Evolutionary conservation across 805 yeast species (phyloP), one percentile per base, ranked within the genome.

Genomic region (Candida koratica): DNA sequence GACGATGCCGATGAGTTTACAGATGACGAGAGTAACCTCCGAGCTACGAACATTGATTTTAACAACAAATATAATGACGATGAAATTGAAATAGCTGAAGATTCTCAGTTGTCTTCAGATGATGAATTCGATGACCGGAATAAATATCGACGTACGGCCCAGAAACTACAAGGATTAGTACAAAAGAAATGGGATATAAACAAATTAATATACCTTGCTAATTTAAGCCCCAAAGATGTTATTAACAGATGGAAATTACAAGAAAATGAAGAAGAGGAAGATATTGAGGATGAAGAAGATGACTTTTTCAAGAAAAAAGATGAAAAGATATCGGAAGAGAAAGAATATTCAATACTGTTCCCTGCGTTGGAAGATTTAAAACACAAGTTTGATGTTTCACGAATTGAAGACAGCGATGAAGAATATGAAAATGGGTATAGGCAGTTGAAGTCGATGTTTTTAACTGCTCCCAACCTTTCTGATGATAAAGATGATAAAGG

Each of bases 121-220:
- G 65, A 53, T 9, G 58, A 60, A 7, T 64, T 51, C 9, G 66
- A 56, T 6, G 56, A 60, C 6, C 61, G 56, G 6, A 56, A 60
- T 6, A 61, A 62, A 22, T 71, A 70, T 63, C 52, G 60, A 34
- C 43, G 50, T 8, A 66, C 83, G 25, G 96, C 95, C 1, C 55
- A 77, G 4, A 79, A 72, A 47, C 64, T 84, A 39, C 67, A 74
- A 43, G 74, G 81, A n/a, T 46, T 73, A 4, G 40, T 65, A 60
- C 53, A 69, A 62, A 49, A 75, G 69, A 60, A 65, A 40, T 85
- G 94, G 89, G 85, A 90, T 56, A 76, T 90, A 43, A 79, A 81
- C 48, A 85, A 84, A 52, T 63, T 90, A 38, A 64, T 93, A 4
- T 90, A 93, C 57, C 71, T 84, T 75, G 79, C 81, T 39, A 82